phyloP scores from a whole-genome alignment of 208 protist genomes.

The Naegleria fowleri region DNA sequence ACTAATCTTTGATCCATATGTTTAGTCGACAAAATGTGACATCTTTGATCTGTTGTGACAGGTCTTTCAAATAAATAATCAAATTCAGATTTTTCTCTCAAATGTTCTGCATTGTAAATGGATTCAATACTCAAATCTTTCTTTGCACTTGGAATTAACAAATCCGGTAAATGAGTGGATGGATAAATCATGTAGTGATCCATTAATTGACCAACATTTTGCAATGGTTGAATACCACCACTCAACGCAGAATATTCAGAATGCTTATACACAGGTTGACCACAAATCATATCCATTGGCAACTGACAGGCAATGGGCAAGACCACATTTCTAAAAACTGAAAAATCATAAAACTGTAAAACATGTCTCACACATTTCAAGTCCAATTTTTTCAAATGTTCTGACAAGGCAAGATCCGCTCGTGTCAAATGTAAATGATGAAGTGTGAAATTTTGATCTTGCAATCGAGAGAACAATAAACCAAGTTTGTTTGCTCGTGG shows the following conservation, averaged over 20 bases:
- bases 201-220: background rate
- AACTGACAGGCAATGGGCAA: background rate
- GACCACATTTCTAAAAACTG: background rate
- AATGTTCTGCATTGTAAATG: background rate
- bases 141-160: background rate
- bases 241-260: background rate
- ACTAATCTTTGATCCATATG: background rate
- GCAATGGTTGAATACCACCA: background rate
- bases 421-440: background rate
- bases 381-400: background rate
- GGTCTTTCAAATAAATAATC: background rate
- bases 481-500: background rate
- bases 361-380: background rate
- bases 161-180: background rate
- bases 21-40: background rate
- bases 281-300: background rate
- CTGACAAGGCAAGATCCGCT: background rate
- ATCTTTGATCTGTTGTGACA: background rate
- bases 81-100: background rate
- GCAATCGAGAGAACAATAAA: background rate
- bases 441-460: background rate
- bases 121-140: background rate
- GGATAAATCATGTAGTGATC: background rate
- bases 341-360: background rate
- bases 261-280: background rate